A percentile compares a stretch with the other conserved stretches of the same genome.
phyloP scores from a whole-genome alignment of 176 grass and related monocot genomes.

The Cenchrus purpureus region DNA sequence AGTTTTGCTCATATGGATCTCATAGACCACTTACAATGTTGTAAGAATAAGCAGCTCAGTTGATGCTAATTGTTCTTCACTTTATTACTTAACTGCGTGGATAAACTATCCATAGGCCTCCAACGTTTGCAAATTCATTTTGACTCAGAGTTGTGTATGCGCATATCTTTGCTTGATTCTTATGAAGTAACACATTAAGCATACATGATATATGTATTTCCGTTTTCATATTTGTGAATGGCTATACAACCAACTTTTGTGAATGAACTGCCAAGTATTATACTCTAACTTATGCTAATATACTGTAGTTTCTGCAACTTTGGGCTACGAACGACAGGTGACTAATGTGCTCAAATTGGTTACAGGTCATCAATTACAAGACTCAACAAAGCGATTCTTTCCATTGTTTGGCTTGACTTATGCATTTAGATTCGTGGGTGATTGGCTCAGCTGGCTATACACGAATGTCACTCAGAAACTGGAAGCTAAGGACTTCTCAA shows the following conservation, averaged over 20 bases:
- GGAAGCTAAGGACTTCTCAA: conserved; percentile 91
- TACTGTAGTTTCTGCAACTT: background rate
- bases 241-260: background rate
- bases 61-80: no score
- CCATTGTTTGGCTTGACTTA: conserved; percentile 91
- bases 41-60: no score
- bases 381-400: conserved; percentile 98
- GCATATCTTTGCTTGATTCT: no score
- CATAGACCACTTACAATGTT: no score
- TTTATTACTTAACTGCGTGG: no score
- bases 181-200: no score
- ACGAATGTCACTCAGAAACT: conserved; percentile 83
- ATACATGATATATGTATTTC: no score
- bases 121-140: no score
- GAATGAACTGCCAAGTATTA: background rate
- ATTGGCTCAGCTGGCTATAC: conserved; percentile 97
- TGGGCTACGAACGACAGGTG: background rate
- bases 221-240: no score
- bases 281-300: background rate
- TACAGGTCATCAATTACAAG: conserved; percentile 94
- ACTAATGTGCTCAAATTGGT: conserved; percentile 37
- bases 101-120: no score
- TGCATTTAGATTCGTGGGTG: conserved; percentile 93
- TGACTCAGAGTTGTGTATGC: no score
- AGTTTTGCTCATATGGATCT: no score